These are phyloP conservation scores for Pyracantha coccinea DNA, from an alignment of 331 rosid genomes.

Conservation along the genomic window DNA sequence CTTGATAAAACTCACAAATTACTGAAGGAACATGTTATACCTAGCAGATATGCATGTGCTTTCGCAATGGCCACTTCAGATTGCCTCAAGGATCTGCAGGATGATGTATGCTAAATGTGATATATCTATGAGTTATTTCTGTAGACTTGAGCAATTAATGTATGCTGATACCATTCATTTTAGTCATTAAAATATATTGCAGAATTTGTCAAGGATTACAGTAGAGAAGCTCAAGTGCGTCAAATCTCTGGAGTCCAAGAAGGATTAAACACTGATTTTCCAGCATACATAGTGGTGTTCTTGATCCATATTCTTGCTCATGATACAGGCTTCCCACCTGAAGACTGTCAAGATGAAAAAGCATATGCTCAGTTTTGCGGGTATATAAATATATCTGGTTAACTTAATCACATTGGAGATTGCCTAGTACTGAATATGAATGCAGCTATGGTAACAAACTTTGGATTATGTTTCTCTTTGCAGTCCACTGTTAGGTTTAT, in stretches of 20 bases:
- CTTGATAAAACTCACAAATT: constrained; percentile 55
- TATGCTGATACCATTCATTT: constrained; percentile 39
- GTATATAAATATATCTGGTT: constrained; percentile 19
- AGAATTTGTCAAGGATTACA: constrained; percentile 76
- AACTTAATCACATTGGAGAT: not conserved
- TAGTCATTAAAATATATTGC: constrained; percentile 58
- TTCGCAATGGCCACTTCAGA: constrained; percentile 61
- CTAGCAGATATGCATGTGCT: constrained; percentile 85
- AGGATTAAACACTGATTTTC: constrained; percentile 44
- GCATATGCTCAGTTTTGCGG: constrained; percentile 55
- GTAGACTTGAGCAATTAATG: constrained; percentile 2
- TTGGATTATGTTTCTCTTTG: constrained; percentile 35
- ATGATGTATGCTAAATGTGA: constrained; percentile 40
- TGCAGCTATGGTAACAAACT: constrained; percentile 10
- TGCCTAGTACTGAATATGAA: not conserved
- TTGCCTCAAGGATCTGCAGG: constrained; percentile 41
- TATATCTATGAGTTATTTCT: constrained; percentile 10
- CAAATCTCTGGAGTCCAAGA: constrained; percentile 48
- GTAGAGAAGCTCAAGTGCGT: constrained; percentile 42
- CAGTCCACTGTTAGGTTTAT: constrained; percentile 69
- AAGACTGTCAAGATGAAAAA: constrained; percentile 50
- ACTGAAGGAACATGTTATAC: constrained; percentile 68
- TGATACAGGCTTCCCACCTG: constrained; percentile 47
- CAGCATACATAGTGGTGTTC: constrained; percentile 66
- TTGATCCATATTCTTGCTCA: constrained; percentile 64